phyloP scores from a whole-genome alignment of 1,284 basidiomycete species.

The Rhodotorula mucilaginosa region DNA sequence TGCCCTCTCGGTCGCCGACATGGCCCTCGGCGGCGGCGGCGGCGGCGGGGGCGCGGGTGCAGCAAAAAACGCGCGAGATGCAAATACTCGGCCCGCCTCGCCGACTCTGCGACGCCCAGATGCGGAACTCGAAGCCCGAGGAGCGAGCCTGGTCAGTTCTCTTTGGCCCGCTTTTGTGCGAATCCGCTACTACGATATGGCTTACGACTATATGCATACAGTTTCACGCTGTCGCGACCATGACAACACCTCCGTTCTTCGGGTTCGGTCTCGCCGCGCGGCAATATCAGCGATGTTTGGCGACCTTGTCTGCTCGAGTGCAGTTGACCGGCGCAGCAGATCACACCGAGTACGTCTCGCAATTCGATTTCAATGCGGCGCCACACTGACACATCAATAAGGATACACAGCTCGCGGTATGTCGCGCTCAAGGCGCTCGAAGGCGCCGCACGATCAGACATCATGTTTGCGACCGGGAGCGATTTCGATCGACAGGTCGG shows the following conservation, averaged over 20 bases:
- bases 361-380: too few species aligned
- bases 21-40: slow-evolving; percentile 55
- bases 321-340: slow-evolving; percentile 51
- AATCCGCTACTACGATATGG: background rate
- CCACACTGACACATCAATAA: background rate
- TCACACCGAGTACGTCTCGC: background rate
- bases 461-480: slow-evolving; percentile 70
- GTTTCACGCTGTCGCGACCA: slow-evolving; percentile 90
- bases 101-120: slow-evolving; percentile 54
- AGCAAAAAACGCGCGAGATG: background rate
- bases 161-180: too few species aligned
- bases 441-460: slow-evolving; percentile 79
- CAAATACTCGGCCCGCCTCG: background rate
- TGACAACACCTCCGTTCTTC: slow-evolving; percentile 66
- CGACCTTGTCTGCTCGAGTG: slow-evolving; percentile 67
- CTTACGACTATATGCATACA: background rate
- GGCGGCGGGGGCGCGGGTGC: background rate
- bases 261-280: background rate
- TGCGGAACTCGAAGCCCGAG: slow-evolving; percentile 77
- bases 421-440: slow-evolving; percentile 81
- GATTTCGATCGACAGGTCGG: slow-evolving; percentile 73
- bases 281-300: slow-evolving; percentile 60
- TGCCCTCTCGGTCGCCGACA: slow-evolving; percentile 70
- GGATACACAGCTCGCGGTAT: slow-evolving; percentile 65
- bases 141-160: slow-evolving; percentile 71